Evolutionary conservation across 2,329 filamentous ascomycete species (phyloP), one percentile per base, ranked within the genome.

Genomic region (Pseudocercospora eumusae): DNA sequence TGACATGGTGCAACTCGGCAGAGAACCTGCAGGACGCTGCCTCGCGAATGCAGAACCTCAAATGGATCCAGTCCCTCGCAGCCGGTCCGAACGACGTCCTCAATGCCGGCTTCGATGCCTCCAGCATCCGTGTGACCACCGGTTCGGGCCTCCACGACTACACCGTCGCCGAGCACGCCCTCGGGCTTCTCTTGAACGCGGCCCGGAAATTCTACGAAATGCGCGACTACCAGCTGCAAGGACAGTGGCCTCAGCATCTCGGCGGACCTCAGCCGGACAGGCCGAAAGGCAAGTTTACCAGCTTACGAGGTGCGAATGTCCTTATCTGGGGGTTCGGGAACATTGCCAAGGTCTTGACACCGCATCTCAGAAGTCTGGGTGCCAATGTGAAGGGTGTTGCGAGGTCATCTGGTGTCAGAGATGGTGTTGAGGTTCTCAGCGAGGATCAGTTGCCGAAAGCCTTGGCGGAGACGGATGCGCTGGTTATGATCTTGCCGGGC

Each of bases 401-500:
- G 11, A 78, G 86, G 11, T 72, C 70, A 8, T 69, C 79, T 0
- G 86, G 87, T 8, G 83, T 88, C 13, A 79, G 86, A 52, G 75
- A 83, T 61, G 86, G 86, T 15, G 77, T 84, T 47, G 79, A 87
- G 77, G 81, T 88, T 59, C 83, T 80, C 73, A 73, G 69, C 56
- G 85, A 88, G 72, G 82, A 84, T 59, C 76, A 75, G 49, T 77
- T 88, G 47, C 64, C 80, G 4, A 76, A 82, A 64, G 73, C 87
- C 31, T 78, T 88, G 36, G 77, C 81, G 31, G 70, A 81, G 71
- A 87, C 85, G 0, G 86, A 88, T 68, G 86, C 84, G 0, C 78
- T 88, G n/a, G 85, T 88, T 68, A 87, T 88, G 86, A 88, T 88
- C 65, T 77, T 88, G 7, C 85, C 85, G 0, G 85, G 85, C 0